Conservation (phyloP, 2,329 filamentous ascomycete species). For the Aureobasidium sp. region DNA sequence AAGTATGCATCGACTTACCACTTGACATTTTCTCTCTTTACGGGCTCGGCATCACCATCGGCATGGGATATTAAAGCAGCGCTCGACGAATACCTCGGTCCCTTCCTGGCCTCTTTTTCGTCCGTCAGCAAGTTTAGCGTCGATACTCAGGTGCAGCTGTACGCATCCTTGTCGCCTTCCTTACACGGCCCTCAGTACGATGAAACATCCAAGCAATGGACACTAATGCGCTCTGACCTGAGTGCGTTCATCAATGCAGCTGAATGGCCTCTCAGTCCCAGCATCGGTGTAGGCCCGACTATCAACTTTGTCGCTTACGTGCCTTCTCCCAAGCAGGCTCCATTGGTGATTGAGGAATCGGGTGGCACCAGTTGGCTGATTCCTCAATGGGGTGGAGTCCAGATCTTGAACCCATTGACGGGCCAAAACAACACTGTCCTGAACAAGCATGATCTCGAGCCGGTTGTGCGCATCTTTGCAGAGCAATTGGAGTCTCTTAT, state of each 20-base stretch:
- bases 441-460: constrained; percentile 59
- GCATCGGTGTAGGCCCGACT: constrained; percentile 86
- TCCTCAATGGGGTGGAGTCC: constrained; percentile 85
- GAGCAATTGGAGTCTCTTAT: constrained; percentile 83
- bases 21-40: constrained; percentile 91
- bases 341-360: constrained; percentile 53
- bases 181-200: constrained; percentile 52
- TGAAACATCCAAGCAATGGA: constrained; percentile 52
- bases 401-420: constrained; percentile 53
- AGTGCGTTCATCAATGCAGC: constrained; percentile 95
- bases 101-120: constrained; percentile 70
- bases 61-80: constrained; percentile 87
- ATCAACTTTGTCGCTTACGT: constrained; percentile 95
- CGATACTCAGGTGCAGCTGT: constrained; percentile 92
- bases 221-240: constrained; percentile 74
- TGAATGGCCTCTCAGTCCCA: constrained; percentile 93
- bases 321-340: constrained; percentile 59
- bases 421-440: constrained; percentile 39
- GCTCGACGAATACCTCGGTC: constrained; percentile 71
- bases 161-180: constrained; percentile 63
- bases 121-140: constrained; percentile 92
- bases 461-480: constrained; percentile 82
- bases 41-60: constrained; percentile 67
- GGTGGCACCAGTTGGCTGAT: constrained; percentile 77
- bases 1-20: constrained; percentile 94